Evolutionary conservation across 2,329 filamentous ascomycete species (phyloP), one percentile per base, ranked within the genome.

Genomic region (Trichoderma sp.): DNA sequence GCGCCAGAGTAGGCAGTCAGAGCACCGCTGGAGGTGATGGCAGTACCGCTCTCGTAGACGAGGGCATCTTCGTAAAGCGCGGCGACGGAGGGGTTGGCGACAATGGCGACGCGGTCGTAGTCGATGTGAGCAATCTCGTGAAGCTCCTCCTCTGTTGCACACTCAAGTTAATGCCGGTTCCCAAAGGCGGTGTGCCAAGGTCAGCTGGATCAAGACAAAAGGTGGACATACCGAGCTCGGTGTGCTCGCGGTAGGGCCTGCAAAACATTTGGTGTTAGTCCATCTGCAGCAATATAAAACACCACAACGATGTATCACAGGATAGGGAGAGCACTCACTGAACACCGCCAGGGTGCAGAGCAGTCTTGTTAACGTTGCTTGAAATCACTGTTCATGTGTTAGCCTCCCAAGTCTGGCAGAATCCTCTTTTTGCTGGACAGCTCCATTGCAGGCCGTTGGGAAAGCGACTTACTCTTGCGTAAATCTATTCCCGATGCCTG

Each of bases 41-140:
- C 97, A 74, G 96, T 97, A 82, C 97, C 97, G 75, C 94, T 97
- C 88, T 99, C 97, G 89, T 98, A 99, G 80, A 90, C 95, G 79
- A 99, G 91, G 75, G 97, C 97, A 93, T 99, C 97, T 91, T 99
- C 97, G 89, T 99, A 99, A 78, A 99, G 92, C 76, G 95, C 93
- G 78, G 97, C 93, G 77, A 98, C 97, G 75, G 96, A 97, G 78
- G 96, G 95, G 87, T 99, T 98, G 87, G 95, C 94, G 77, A 93
- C 95, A 89, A 99, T 99, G 78, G 97, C 94, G 83, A 99, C 97
- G 83, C 95, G 94, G 87, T 98, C 94, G 85, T 98, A 99, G 90
- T 99, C 97, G 83, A 99, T 99, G 90, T 99, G 96, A 80, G 97
- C 97, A 83, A 93, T 95, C 87, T 98, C 95, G 86, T 98, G 95